Evolutionary conservation across 73 alveolate genomes (phyloP).

Genomic region (Paramecium sexaurelia): DNA sequence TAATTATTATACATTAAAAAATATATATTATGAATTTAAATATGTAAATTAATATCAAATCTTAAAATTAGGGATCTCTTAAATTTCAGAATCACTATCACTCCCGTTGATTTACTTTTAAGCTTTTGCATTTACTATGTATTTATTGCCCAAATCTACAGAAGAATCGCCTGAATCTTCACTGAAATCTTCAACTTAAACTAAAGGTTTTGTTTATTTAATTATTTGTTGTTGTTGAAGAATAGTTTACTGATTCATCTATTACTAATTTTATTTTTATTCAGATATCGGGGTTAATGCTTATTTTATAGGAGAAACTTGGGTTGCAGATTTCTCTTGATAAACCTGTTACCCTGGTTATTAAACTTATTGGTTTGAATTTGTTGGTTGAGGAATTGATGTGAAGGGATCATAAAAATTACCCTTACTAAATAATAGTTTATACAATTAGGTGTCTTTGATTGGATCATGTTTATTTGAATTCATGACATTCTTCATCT

Average conservation of each 20-base stretch:
- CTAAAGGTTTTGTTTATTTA: background rate
- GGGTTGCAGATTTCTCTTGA: background rate
- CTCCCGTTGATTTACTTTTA: background rate
- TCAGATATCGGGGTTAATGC: background rate
- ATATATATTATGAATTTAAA: too few species aligned
- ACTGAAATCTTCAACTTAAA: background rate
- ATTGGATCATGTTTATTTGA: background rate
- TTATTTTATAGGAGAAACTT: background rate
- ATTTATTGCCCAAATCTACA: background rate
- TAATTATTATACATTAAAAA: too few species aligned
- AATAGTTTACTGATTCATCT: background rate
- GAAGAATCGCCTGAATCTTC: conserved; percentile 11
- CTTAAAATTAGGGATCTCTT: conserved; percentile 7
- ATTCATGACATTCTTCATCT: background rate
- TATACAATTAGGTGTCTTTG: background rate
- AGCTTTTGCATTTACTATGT: background rate
- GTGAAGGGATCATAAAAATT: conserved; percentile 1
- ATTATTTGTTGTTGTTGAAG: background rate
- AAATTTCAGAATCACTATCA: background rate
- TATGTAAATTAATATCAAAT: background rate
- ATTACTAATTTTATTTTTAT: background rate
- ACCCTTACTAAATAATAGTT: background rate
- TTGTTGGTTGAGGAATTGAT: background rate
- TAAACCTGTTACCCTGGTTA: background rate
- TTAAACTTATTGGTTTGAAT: background rate